These are phyloP conservation scores for Angomonas deanei DNA, from an alignment of 208 protist genomes.

Conservation along the genomic window DNA sequence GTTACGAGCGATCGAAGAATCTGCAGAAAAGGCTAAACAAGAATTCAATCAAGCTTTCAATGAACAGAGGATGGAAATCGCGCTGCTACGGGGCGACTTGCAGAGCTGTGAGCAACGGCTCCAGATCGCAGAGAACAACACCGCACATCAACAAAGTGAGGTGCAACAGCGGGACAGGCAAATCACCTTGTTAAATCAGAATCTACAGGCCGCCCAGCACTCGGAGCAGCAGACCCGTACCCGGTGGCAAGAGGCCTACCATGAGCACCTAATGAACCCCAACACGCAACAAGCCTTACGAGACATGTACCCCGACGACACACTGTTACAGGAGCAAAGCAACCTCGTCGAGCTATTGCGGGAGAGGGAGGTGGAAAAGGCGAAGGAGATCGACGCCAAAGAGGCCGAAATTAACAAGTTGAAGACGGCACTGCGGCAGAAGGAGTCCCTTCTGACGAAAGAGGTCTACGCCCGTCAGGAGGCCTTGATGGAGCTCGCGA, in stretches of 20 bases:
- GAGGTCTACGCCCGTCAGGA: no score
- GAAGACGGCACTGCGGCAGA: background rate
- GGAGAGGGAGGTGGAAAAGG: background rate
- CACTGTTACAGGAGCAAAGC: background rate
- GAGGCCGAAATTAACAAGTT: background rate
- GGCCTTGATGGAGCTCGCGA: slow-evolving; percentile 10
- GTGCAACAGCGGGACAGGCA: background rate
- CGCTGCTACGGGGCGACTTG: background rate
- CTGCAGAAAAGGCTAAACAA: background rate
- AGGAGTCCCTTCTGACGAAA: no score
- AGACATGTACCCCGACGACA: slow-evolving; percentile 14
- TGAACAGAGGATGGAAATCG: background rate
- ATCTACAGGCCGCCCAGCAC: background rate
- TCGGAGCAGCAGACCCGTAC: background rate
- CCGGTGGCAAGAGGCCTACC: background rate
- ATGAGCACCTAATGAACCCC: background rate
- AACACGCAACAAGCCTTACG: slow-evolving; percentile 11
- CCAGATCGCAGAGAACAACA: background rate
- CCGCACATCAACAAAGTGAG: background rate
- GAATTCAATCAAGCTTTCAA: no score
- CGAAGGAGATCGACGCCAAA: background rate
- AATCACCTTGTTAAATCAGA: background rate
- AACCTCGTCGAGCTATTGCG: slow-evolving; percentile 16
- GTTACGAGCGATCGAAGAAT: background rate
- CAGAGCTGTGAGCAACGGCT: background rate